Base-by-base conservation (phyloP, 352 stramenopile genomes). In the Aphanomyces stellatus region DNA sequence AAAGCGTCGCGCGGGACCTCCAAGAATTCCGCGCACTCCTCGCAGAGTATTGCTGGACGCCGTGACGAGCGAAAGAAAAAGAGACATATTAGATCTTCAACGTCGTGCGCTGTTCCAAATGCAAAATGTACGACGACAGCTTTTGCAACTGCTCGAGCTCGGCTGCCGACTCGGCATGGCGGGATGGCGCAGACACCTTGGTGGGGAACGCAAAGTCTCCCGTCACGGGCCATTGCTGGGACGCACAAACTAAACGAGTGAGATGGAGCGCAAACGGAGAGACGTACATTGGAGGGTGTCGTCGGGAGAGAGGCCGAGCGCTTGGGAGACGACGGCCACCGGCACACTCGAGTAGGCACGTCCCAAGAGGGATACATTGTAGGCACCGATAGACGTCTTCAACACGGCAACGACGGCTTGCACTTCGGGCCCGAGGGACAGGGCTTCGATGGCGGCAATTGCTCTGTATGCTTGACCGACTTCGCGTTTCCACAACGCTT, bases 81-180 rank as follows among this genome's bases (percentile, higher is more conserved):
- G 35, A 22, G 8, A 3, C 2, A 43, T 0, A 11, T 67, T 67
- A 67, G 33, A 67, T 51, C 34, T 67, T 67, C 60, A 67, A 57
- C 48, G 35, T 41, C 22, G 41, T 57, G 17, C 42, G 60, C 34
- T 41, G 37, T 57, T 67, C 60, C 7, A 67, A 30, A 31, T 67
- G 60, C 60, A 67, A 67, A 40, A 67, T 60, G 49, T 67, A 67
- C 37, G 24, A 35, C n/a, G 60, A 59, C 3, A 67, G 60, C 24
- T 67, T 25, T 11, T 57, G 60, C 60, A 67, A 42, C 7, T 67
- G 46, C 17, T 57, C 60, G 10, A 67, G 24, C 37, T 67, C 60
- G 49, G 48, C n/a, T 17, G 35, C 19, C 8, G 13, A 42, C 17
- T 35, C 31, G 28, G 3, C 40, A 22, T 24, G 6, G 2, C 5